Evolutionary conservation across 371 early-diverging fungal genomes (phyloP), one percentile per base, ranked within the genome.

Genomic region (Lichtheimia ornata): DNA sequence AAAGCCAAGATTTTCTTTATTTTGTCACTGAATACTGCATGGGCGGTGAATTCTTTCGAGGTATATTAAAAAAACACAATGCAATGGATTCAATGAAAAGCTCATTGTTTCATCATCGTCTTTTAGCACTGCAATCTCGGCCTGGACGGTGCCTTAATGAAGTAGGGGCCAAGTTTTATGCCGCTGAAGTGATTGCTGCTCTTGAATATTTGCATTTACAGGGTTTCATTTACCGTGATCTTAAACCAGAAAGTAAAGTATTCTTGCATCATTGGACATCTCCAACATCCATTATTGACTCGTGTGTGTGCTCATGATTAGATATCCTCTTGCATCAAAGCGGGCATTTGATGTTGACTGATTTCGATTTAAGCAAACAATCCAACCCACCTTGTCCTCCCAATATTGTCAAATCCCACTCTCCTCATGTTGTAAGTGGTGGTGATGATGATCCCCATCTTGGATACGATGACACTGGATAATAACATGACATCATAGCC

Each of bases 21-120:
- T 90, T 99, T 67, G 91, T 97, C 59, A 96, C 97, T 94, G 99
- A 99, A 65, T 99, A 97, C 79, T 97, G 99, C 62, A 83, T 91
- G 63, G 99, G 99, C 53, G 99, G 99, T 47, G 99, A 99, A 75
- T 97, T 96, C 71, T 96, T 94, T 72, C 72, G 94, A 77, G 92
- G 85, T 85, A 72, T 61, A 53, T 17, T 9, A 24, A 18, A 28
- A 27, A 17, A 7, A 15, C 9, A 27, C 9, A 25, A 55, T 15
- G 12, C 20, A 14, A 41, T 55, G 42, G 7, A 6, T n/a, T 30
- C 13, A 15, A 35, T 28, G 17, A 53, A 53, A 41, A 6, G 43
- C 25, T 35, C 30, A 35, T 35, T 35, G 47, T 47, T 18, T 47
- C 50, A 20, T 50, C 15, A 2, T 47, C 22, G 22, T 22, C 22